A percentile compares a stretch with the other conserved stretches of the same genome.
Conservation (phyloP, 2,329 filamentous ascomycete species). For the Emericellopsis atlantica region DNA sequence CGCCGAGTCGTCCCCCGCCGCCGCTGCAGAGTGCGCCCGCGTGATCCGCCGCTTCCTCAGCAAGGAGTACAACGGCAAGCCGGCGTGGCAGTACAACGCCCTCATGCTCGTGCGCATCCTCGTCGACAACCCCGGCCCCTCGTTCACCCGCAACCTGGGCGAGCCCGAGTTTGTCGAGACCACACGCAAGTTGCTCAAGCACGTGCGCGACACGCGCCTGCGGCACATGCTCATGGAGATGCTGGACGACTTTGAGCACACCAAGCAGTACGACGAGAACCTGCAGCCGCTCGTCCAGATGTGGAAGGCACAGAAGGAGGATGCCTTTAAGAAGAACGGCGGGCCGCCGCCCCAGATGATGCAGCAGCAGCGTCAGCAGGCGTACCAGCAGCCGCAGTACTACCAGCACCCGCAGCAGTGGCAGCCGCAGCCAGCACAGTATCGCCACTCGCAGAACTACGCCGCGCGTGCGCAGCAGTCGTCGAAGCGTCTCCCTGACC, state of each 20-base stretch:
- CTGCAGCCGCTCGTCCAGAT: constrained; percentile 61
- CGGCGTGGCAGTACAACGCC: constrained; percentile 84
- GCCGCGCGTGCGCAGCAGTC: constrained; percentile 38
- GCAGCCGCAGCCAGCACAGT: constrained; percentile 5
- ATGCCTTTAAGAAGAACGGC: constrained; percentile 37
- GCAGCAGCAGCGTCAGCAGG: too few species aligned
- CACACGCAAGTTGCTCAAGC: constrained; percentile 61
- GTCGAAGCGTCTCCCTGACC: constrained; percentile 42
- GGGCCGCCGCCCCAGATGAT: constrained; percentile 15
- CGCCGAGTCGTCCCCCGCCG: constrained; percentile 80
- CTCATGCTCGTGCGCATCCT: constrained; percentile 93
- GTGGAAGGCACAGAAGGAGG: constrained; percentile 82
- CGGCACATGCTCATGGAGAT: constrained; percentile 82
- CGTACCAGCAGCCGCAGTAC: too few species aligned
- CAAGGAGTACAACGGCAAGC: constrained; percentile 51
- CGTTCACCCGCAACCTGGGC: constrained; percentile 73
- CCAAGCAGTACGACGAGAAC: constrained; percentile 63
- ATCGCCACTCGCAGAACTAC: constrained; percentile 38
- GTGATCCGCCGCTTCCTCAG: constrained; percentile 73
- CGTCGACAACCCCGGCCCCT: constrained; percentile 77
- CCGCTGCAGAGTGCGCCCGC: constrained; percentile 69
- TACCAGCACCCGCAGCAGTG: constrained; percentile 1
- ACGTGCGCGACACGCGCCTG: constrained; percentile 61
- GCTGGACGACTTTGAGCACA: constrained; percentile 62
- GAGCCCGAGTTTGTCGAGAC: constrained; percentile 73